These are phyloP conservation scores for Cavenderia fasciculata DNA, from an alignment of 78 protist species.

Conservation along the genomic window DNA sequence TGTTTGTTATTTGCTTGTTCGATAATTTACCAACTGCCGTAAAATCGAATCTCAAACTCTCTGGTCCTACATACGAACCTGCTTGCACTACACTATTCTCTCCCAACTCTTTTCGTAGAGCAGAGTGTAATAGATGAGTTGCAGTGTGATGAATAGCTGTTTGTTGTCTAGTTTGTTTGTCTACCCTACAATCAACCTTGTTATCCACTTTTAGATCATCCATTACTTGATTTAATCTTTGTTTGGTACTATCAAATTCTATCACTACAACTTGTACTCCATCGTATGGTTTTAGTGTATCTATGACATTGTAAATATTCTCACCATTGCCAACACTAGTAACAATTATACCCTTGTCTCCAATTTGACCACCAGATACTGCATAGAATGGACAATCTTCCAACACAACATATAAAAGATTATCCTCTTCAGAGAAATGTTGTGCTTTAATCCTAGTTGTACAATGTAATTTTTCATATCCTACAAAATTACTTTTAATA, in stretches of 20 bases:
- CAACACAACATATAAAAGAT: slow-evolving; percentile 18
- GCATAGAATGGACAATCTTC: slow-evolving; percentile 56
- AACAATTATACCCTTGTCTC: slow-evolving; percentile 43
- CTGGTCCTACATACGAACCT: slow-evolving; percentile 70
- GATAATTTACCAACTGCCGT: slow-evolving; percentile 19
- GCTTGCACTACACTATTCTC: slow-evolving; percentile 53
- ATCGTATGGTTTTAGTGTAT: slow-evolving; percentile 63
- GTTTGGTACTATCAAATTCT: slow-evolving; percentile 21
- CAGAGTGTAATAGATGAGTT: slow-evolving; percentile 73
- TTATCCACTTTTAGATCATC: slow-evolving; percentile 2
- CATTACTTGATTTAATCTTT: neutral
- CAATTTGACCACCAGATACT: slow-evolving; percentile 75
- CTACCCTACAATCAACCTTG: neutral
- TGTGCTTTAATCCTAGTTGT: neutral
- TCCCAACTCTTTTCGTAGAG: slow-evolving; percentile 6
- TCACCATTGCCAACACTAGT: neutral
- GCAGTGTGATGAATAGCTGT: slow-evolving; percentile 75
- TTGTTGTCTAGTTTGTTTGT: slow-evolving; percentile 29
- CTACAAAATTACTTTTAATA: slow-evolving; percentile 18
- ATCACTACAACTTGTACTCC: slow-evolving; percentile 4
- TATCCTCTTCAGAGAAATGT: slow-evolving; percentile 12
- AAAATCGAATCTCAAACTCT: slow-evolving; percentile 49
- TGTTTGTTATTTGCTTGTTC: neutral
- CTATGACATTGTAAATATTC: neutral
- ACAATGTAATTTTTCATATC: neutral